Evolutionary conservation across 208 protist species (phyloP), one percentile per base, ranked within the genome.

Genomic region (Acanthamoeba healyi): DNA sequence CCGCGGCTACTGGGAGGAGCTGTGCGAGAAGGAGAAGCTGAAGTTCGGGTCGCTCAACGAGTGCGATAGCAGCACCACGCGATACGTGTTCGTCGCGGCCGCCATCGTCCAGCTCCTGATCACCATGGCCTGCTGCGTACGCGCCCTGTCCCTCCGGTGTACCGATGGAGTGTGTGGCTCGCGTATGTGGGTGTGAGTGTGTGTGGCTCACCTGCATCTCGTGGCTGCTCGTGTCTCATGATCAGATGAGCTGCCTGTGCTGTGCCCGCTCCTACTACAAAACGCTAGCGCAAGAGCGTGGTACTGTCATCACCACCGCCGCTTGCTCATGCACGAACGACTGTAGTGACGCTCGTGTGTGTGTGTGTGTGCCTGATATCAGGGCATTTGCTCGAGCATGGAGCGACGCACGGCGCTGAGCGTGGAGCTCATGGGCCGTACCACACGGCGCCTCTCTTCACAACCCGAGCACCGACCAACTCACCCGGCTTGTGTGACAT

Each of bases 241-340:
- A 54, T 6, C 70, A 79, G 70, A 44, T 46, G 38, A 79, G 70
- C 22, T 79, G 70, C 38, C 22, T 79, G 70, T 79, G 70, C 70
- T 79, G 70, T 17, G 70, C 70, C 9, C 70, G 70, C 34, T 29
- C 32, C 26, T 79, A 79, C 38, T 79, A 79, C 70, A 79, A 79
- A 26, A 34, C 38, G n/a, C 70, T 79, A 15, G 70, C 70, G 36
- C 32, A 79, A n/a, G 70, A 79, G 22, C 26, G 24, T 10, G 70
- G 70, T 79, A 79, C 32, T 10, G 26, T 22, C 61, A n/a, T 7
- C 61, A 67, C 61, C n/a, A n/a, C n/a, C 19, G 61, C 29, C 44
- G 44, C 29, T n/a, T 26, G 29, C 10, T 19, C 38, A 22, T 36
- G 7, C 32, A 72, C 19, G 7, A 7, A 4, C 63, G 17, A 1